A percentile compares a stretch with the other conserved stretches of the same genome.
Evolutionary conservation across 2,329 filamentous ascomycete species (phyloP).

Genomic region (Neonectria faginata): DNA sequence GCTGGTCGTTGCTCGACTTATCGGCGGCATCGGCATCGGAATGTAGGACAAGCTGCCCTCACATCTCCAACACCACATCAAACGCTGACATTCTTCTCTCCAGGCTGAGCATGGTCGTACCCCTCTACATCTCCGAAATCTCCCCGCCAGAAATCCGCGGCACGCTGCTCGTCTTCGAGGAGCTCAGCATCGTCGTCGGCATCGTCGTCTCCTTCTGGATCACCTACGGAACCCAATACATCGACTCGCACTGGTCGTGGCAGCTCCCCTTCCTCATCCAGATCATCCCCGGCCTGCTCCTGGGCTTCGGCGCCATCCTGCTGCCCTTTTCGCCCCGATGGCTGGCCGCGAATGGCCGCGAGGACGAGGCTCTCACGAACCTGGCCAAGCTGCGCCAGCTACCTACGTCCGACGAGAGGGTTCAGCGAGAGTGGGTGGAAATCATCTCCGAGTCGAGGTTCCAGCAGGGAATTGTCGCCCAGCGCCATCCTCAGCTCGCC

Average conservation of each 20-base stretch:
- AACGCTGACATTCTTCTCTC: not conserved
- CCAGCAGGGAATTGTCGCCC: conserved; percentile 45
- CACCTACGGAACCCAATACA: conserved; percentile 47
- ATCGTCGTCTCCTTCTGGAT: conserved; percentile 50
- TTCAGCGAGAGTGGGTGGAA: conserved; percentile 43
- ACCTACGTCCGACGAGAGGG: conserved; percentile 35
- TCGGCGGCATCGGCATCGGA: conserved; percentile 59
- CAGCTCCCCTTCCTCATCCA: conserved; percentile 48
- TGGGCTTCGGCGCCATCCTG: conserved; percentile 42
- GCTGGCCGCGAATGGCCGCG: conserved; percentile 43
- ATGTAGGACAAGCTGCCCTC: conserved; percentile 36
- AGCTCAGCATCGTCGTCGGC: conserved; percentile 49
- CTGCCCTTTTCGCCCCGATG: conserved; percentile 47
- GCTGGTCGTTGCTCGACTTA: conserved; percentile 56
- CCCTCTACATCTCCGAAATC: conserved; percentile 60
- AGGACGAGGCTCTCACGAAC: conserved; percentile 40
- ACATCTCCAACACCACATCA: not conserved
- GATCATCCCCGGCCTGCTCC: conserved; percentile 43
- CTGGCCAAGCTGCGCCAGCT: conserved; percentile 42
- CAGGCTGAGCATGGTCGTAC: conserved; percentile 51
- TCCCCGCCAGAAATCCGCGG: conserved; percentile 62
- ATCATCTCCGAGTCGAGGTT: conserved; percentile 44
- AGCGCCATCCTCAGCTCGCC: conserved; percentile 51
- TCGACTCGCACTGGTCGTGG: conserved; percentile 45
- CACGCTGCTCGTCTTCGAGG: conserved; percentile 57